Conservation (phyloP, 768 basidiomycete species). For the Hygrophorus russula region DNA sequence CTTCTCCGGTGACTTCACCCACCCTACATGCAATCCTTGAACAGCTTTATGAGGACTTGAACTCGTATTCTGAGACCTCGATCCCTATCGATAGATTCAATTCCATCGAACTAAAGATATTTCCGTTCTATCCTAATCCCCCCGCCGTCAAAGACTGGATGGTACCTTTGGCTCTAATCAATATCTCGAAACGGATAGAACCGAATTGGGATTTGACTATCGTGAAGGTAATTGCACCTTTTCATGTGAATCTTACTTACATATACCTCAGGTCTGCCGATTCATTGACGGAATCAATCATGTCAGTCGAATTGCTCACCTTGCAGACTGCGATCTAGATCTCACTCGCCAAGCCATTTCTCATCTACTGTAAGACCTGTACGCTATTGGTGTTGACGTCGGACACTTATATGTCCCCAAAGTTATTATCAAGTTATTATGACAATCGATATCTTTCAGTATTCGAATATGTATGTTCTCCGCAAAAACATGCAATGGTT, state of each 20-base stretch:
- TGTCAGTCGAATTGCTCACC: conserved; percentile 79
- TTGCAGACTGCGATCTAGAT: conserved; percentile 80
- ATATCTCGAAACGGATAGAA: conserved; percentile 69
- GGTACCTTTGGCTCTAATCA: conserved; percentile 85
- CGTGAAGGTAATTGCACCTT: conserved; percentile 43
- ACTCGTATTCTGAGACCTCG: conserved; percentile 94
- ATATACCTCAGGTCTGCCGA: conserved; percentile 54
- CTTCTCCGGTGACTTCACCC: conserved; percentile 53
- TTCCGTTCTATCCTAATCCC: conserved; percentile 95
- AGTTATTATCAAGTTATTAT: conserved; percentile 96
- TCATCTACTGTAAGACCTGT: conserved; percentile 68
- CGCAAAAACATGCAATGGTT: conserved; percentile 82
- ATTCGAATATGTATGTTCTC: conserved; percentile 93
- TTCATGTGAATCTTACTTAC: background rate
- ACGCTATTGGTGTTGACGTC: background rate
- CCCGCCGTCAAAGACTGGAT: conserved; percentile 87
- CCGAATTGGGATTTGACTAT: conserved; percentile 97
- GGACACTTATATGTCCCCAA: conserved; percentile 6
- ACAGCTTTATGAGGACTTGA: conserved; percentile 93
- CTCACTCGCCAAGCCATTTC: conserved; percentile 80
- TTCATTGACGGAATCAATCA: conserved; percentile 89
- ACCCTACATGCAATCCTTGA: conserved; percentile 80
- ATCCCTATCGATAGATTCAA: conserved; percentile 88
- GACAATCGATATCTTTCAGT: conserved; percentile 96
- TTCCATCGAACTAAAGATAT: conserved; percentile 90